phyloP scores from a whole-genome alignment of 106 monocot species.

The Platanthera guangdongensis region DNA sequence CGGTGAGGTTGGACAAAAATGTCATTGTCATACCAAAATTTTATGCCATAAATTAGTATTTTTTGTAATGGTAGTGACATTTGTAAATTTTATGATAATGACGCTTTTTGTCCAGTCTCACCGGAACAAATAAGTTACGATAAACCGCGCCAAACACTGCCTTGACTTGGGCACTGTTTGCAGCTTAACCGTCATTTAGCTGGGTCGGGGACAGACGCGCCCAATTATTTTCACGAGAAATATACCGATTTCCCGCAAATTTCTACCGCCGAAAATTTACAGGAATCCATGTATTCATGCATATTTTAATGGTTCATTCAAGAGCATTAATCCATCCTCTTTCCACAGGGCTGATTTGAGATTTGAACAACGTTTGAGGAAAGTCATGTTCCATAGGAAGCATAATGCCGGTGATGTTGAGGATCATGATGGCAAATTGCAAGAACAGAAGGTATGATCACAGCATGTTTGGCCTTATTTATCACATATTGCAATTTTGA shows the following conservation, averaged over 20 bases:
- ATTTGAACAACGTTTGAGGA: background rate
- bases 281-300: background rate
- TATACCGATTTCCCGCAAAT: background rate
- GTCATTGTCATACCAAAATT: too few relatives aligned
- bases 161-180: too few relatives aligned
- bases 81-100: too few relatives aligned
- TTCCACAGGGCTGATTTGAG: background rate
- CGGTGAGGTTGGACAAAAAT: too few relatives aligned
- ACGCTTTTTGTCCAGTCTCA: too few relatives aligned
- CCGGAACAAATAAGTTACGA: too few relatives aligned
- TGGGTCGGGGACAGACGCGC: too few relatives aligned
- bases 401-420: constrained; percentile 6
- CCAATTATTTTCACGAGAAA: too few relatives aligned
- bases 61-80: too few relatives aligned
- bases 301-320: background rate
- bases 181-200: too few relatives aligned
- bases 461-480: background rate
- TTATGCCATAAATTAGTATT: too few relatives aligned
- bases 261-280: background rate
- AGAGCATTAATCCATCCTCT: background rate
- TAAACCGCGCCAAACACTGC: too few relatives aligned
- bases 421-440: background rate
- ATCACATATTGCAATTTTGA: background rate
- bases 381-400: constrained; percentile 13
- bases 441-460: constrained; percentile 13